phyloP scores from a whole-genome alignment of 176 grass and related monocot species.

The Hsuehochloa calcarea region DNA sequence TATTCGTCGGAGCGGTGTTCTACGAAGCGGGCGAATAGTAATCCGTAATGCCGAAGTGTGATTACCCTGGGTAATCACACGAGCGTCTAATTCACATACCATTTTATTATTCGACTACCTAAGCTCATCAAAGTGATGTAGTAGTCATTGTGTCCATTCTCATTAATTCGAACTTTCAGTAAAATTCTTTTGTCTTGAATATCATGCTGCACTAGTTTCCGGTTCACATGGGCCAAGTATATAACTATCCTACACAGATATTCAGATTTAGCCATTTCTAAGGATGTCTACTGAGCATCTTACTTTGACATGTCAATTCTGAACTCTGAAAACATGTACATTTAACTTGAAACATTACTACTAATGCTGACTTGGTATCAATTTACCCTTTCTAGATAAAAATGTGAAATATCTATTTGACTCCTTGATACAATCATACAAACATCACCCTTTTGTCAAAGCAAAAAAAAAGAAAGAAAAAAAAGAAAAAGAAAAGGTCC shows the following conservation, averaged over 20 bases:
- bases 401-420: not conserved
- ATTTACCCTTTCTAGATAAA: not conserved
- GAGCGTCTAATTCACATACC: too few relatives aligned
- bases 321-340: too few relatives aligned
- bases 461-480: too few relatives aligned
- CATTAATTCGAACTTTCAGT: not conserved
- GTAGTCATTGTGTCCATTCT: not conserved
- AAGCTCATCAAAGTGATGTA: too few relatives aligned
- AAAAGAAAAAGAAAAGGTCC: too few relatives aligned
- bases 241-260: not conserved
- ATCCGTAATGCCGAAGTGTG: too few relatives aligned
- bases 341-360: not conserved
- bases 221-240: not conserved
- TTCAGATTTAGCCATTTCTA: not conserved
- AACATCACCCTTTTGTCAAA: not conserved
- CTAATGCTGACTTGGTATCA: not conserved
- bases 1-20: too few relatives aligned
- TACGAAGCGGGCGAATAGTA: too few relatives aligned
- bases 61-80: too few relatives aligned
- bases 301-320: not conserved
- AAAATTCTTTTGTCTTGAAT: not conserved
- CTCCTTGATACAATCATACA: not conserved
- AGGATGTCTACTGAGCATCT: not conserved
- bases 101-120: too few relatives aligned
- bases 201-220: not conserved